These are phyloP conservation scores for Eimeria mitis DNA, from an alignment of 169 alveolate genomes.

Conservation along the genomic window DNA sequence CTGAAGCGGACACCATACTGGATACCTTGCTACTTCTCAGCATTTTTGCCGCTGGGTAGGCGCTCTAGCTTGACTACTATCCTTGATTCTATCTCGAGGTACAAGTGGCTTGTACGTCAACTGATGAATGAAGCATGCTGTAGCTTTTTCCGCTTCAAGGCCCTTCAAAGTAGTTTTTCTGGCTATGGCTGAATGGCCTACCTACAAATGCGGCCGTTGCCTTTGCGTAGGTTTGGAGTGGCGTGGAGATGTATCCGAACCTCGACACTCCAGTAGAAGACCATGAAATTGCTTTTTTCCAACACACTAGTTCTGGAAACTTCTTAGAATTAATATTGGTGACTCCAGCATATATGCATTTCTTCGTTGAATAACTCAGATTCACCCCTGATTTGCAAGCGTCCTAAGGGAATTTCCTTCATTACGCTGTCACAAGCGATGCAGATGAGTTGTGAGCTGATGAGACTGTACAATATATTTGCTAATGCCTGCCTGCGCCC, in stretches of 20 bases:
- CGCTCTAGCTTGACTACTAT: background rate
- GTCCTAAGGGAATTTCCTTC: background rate
- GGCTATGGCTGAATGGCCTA: no score
- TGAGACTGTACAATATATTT: background rate
- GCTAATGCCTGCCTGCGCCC: background rate
- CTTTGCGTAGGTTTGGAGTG: slow-evolving; percentile 6
- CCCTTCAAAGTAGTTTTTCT: background rate
- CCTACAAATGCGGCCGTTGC: background rate
- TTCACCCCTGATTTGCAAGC: background rate
- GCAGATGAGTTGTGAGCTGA: background rate
- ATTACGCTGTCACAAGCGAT: background rate
- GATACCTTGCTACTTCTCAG: slow-evolving; percentile 9
- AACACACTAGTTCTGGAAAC: background rate
- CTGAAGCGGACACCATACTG: background rate
- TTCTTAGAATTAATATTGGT: background rate
- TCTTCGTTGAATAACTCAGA: background rate
- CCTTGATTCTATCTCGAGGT: background rate
- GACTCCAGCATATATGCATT: background rate
- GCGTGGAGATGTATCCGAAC: background rate
- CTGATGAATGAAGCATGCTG: background rate
- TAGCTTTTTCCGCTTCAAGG: background rate
- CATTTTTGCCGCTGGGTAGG: slow-evolving; percentile 21
- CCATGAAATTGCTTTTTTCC: background rate
- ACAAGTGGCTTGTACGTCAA: background rate
- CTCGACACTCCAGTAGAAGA: background rate